phyloP scores from a whole-genome alignment of 305 asterid species.

The Lippia alba region DNA sequence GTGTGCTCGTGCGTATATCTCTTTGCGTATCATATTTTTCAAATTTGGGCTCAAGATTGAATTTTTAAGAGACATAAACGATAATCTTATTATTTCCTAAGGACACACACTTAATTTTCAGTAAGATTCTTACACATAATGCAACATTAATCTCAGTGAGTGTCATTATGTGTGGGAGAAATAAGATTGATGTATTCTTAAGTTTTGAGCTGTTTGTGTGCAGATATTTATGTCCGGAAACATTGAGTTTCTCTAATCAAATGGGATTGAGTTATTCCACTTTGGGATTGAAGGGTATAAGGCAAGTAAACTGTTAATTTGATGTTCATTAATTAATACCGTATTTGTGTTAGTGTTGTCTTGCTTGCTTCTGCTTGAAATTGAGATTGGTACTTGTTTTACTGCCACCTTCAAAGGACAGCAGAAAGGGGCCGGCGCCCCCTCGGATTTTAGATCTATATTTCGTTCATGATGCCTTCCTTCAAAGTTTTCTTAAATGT shows the following conservation, averaged over 20 bases:
- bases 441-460: too few relatives aligned
- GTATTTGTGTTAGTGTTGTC: neutral
- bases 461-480: too few relatives aligned
- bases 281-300: constrained; percentile 83
- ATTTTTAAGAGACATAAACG: neutral
- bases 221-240: constrained; percentile 84
- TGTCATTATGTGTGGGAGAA: constrained; percentile 1
- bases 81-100: neutral
- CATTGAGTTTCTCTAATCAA: constrained; percentile 62
- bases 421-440: neutral
- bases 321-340: constrained; percentile 2
- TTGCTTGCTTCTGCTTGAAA: constrained; percentile 5
- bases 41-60: neutral
- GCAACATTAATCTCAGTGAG: neutral
- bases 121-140: too few relatives aligned
- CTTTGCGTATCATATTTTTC: neutral
- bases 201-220: constrained; percentile 31
- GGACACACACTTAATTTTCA: too few relatives aligned
- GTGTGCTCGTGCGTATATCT: neutral
- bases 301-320: constrained; percentile 44
- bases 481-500: neutral
- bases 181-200: neutral
- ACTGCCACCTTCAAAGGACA: neutral
- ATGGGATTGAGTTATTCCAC: constrained; percentile 68
- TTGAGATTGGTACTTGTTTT: neutral